Evolutionary conservation across 2,329 filamentous ascomycete species (phyloP).

Genomic region (Fusarium papillatum): DNA sequence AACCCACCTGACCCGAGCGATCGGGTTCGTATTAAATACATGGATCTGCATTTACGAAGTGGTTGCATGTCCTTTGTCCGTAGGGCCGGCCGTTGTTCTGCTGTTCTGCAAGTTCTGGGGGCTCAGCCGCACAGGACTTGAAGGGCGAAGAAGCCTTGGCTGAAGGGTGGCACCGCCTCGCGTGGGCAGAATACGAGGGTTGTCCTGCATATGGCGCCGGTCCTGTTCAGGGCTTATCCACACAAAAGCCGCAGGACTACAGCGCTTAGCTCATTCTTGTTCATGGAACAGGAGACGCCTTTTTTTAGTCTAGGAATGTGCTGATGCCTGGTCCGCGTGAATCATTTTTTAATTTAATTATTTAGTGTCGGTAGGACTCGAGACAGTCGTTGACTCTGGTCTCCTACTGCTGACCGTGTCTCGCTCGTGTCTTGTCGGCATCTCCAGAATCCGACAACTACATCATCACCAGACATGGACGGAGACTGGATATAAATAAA

Average conservation of each 20-base stretch:
- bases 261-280: constrained; percentile 10
- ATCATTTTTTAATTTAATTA: background rate
- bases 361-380: background rate
- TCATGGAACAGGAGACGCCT: background rate
- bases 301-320: constrained; percentile 27
- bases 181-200: constrained; percentile 37
- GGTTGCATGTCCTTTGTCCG: constrained; percentile 14
- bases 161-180: constrained; percentile 33
- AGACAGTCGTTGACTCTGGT: background rate
- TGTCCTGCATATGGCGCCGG: constrained; percentile 32
- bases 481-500: constrained; percentile 1
- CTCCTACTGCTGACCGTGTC: background rate
- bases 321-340: background rate
- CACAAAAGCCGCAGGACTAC: constrained; percentile 20
- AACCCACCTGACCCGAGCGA: constrained; percentile 19
- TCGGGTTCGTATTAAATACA: constrained; percentile 28
- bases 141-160: constrained; percentile 7
- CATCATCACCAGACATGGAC: background rate
- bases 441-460: background rate
- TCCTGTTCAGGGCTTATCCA: constrained; percentile 21
- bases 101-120: constrained; percentile 10
- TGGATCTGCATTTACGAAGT: background rate
- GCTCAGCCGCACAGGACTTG: constrained; percentile 18
- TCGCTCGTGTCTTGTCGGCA: background rate
- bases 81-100: constrained; percentile 19